phyloP scores from a whole-genome alignment of 768 basidiomycete species.

The Strobilomyces echinocephalus region DNA sequence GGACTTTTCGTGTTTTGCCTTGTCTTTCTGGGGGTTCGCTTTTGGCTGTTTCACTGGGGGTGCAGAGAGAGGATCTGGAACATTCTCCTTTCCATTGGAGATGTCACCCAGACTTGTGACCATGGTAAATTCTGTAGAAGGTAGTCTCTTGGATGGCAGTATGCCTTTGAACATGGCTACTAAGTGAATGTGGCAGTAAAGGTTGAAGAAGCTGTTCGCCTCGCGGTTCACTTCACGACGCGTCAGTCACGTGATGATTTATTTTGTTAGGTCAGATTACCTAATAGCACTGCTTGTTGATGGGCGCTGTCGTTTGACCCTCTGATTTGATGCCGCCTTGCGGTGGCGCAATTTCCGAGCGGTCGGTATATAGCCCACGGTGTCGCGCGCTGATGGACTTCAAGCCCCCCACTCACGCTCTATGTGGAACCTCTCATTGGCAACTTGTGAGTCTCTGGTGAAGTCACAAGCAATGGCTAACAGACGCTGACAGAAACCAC shows the following conservation, averaged over 20 bases:
- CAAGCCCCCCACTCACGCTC: not conserved
- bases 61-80: constrained; percentile 39
- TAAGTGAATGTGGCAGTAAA: constrained; percentile 3
- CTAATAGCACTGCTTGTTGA: constrained; percentile 8
- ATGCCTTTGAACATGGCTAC: constrained; percentile 75
- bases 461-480: constrained; percentile 6
- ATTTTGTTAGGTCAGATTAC: constrained; percentile 22
- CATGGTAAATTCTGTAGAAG: constrained; percentile 71
- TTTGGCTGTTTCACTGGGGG: constrained; percentile 30
- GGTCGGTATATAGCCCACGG: constrained; percentile 26
- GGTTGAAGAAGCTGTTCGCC: constrained; percentile 1
- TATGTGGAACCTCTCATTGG: not conserved
- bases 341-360: constrained; percentile 31
- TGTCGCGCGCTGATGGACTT: constrained; percentile 1
- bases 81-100: constrained; percentile 64
- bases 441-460: constrained; percentile 1
- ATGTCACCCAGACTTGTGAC: constrained; percentile 50
- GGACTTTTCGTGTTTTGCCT: constrained; percentile 39
- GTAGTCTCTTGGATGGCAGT: constrained; percentile 61
- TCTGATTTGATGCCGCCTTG: constrained; percentile 13
- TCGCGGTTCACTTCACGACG: constrained; percentile 32
- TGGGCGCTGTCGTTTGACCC: constrained; percentile 12
- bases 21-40: constrained; percentile 18
- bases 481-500: constrained; percentile 12
- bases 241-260: constrained; percentile 32